Evolutionary conservation across 2,329 filamentous ascomycete genomes (phyloP).

Genomic region (Ophioceras dolichostomum): DNA sequence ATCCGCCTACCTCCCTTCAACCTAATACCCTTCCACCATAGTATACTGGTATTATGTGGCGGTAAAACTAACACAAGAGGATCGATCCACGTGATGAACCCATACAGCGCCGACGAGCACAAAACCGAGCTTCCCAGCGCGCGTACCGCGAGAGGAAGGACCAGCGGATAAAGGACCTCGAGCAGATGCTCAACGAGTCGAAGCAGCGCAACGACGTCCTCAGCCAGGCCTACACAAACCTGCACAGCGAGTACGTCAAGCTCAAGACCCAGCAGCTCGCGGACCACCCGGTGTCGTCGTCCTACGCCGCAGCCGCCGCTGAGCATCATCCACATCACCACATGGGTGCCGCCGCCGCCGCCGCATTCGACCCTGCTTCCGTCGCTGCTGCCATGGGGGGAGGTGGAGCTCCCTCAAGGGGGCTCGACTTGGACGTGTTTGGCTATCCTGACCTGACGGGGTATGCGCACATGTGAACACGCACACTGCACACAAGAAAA

Average conservation of each 20-base stretch:
- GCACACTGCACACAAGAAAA: too few species aligned
- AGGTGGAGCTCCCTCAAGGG: too few species aligned
- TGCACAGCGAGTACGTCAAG: conserved; percentile 31
- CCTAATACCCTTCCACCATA: too few species aligned
- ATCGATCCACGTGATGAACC: neutral
- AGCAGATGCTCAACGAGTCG: conserved; percentile 39
- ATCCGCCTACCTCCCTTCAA: too few species aligned
- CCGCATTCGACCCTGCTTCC: neutral
- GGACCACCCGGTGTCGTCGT: neutral
- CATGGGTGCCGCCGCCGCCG: too few species aligned
- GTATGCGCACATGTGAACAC: neutral
- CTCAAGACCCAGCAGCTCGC: conserved; percentile 10
- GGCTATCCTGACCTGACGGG: neutral
- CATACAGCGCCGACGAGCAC: conserved; percentile 40
- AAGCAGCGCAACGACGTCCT: conserved; percentile 43
- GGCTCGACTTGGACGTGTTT: neutral
- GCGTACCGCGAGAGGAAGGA: conserved; percentile 52
- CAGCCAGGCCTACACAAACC: conserved; percentile 36
- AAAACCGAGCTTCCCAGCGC: conserved; percentile 48
- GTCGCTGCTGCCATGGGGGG: too few species aligned
- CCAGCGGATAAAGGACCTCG: conserved; percentile 52
- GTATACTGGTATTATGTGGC: too few species aligned
- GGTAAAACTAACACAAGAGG: conserved; percentile 1
- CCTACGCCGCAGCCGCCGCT: too few species aligned
- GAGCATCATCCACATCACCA: too few species aligned